Evolutionary conservation across 192 early-diverging fungal genomes (phyloP).

Genomic region (Phycomyces nitens): DNA sequence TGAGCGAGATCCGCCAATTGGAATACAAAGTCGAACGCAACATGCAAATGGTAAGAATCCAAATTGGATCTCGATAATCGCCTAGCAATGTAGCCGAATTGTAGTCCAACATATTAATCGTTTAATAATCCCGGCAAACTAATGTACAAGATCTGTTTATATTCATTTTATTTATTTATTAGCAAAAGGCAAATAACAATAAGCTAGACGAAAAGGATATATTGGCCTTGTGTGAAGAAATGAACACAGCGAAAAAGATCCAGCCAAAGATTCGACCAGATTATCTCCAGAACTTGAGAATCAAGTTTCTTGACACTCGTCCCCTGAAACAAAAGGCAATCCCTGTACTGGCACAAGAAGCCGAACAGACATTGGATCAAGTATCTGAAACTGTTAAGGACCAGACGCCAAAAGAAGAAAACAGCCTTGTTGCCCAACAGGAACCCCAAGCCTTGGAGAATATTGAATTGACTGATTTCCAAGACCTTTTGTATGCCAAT

Average conservation of each 20-base stretch:
- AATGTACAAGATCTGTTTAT: background rate
- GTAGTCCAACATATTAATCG: background rate
- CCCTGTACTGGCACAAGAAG: background rate
- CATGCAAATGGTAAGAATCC: conserved; percentile 10
- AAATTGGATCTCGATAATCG: too few species aligned
- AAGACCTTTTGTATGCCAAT: conserved; percentile 61
- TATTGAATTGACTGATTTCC: conserved; percentile 35
- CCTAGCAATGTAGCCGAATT: background rate
- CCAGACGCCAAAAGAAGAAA: background rate
- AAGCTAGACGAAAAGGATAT: conserved; percentile 10
- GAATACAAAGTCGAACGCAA: conserved; percentile 17
- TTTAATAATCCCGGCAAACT: background rate
- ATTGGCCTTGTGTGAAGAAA: conserved; percentile 15
- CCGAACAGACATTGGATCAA: background rate
- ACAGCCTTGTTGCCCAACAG: background rate
- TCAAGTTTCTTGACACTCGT: conserved; percentile 38
- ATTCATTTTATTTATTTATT: background rate
- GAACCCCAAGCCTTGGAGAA: background rate
- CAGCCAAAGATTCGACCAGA: conserved; percentile 28
- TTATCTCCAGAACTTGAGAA: conserved; percentile 30
- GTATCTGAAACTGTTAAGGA: background rate
- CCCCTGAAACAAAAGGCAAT: background rate
- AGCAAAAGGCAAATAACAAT: background rate
- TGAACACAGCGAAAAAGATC: conserved; percentile 6
- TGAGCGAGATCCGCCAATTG: conserved; percentile 23